phyloP scores from a whole-genome alignment of 257 asterid species.

The Solanum dulcamara region DNA sequence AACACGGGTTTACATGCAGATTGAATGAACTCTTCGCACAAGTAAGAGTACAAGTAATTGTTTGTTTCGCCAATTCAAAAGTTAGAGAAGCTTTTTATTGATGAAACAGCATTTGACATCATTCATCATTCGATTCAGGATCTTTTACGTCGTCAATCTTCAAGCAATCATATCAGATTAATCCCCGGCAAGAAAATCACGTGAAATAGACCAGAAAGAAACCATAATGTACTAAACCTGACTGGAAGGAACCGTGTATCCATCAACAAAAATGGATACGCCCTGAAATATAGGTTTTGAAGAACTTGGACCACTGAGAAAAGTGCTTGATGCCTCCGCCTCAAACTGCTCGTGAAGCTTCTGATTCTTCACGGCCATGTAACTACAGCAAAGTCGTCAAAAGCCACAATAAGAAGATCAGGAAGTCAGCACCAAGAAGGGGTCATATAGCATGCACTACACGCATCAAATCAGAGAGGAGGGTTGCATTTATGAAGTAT shows the following conservation, averaged over 20 bases:
- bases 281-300: slow-evolving; percentile 56
- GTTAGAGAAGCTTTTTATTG: neutral
- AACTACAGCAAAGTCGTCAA: slow-evolving; percentile 39
- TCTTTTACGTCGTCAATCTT: neutral
- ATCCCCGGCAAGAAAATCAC: neutral
- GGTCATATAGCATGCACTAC: too few species aligned
- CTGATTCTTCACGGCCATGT: slow-evolving; percentile 85
- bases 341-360: slow-evolving; percentile 77
- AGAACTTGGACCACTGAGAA: slow-evolving; percentile 31
- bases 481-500: too few species aligned
- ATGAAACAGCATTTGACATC: neutral
- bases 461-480: too few species aligned
- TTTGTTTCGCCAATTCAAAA: neutral
- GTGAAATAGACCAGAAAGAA: neutral
- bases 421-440: too few species aligned
- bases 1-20: neutral
- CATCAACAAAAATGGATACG: slow-evolving; percentile 90
- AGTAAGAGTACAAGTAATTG: neutral
- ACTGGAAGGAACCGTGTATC: slow-evolving; percentile 89
- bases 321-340: slow-evolving; percentile 81
- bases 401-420: neutral
- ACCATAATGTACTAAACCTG: slow-evolving; percentile 41
- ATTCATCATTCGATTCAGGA: neutral
- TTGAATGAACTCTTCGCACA: neutral
- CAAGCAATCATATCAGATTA: neutral